Percentiles rank a stretch among this genome's conserved stretches.
These are phyloP conservation scores for Collybia sordida DNA, from an alignment of 768 basidiomycete species.

Conservation along the genomic window DNA sequence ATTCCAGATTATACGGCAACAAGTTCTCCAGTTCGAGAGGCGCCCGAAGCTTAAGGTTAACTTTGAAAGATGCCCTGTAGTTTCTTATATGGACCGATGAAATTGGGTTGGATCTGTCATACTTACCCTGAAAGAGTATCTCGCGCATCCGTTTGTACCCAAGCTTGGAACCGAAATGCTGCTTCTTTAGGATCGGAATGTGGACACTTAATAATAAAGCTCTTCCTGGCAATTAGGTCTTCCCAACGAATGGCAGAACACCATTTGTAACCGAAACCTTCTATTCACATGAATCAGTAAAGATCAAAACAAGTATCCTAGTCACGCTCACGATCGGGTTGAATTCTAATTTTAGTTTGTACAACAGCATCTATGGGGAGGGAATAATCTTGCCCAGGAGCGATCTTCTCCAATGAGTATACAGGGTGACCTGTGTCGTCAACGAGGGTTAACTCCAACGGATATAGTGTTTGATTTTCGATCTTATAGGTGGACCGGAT, in stretches of 20 bases:
- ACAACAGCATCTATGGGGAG: constrained; percentile 90
- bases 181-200: constrained; percentile 80
- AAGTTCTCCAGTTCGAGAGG: constrained; percentile 96
- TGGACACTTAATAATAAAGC: constrained; percentile 81
- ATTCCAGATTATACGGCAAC: constrained; percentile 90
- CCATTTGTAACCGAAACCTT: constrained; percentile 97
- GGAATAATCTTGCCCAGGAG: constrained; percentile 86
- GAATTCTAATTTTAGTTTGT: constrained; percentile 76
- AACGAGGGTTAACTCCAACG: constrained; percentile 87
- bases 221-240: constrained; percentile 69
- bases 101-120: neutral
- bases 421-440: constrained; percentile 83
- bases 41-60: constrained; percentile 83
- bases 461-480: constrained; percentile 88
- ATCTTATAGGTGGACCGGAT: constrained; percentile 91
- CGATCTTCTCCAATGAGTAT: constrained; percentile 81
- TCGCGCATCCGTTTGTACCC: constrained; percentile 69
- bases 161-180: constrained; percentile 93
- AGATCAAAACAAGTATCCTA: neutral
- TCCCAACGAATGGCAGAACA: constrained; percentile 86
- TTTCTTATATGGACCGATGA: neutral
- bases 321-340: constrained; percentile 81
- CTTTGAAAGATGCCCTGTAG: constrained; percentile 77
- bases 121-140: constrained; percentile 56
- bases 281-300: constrained; percentile 36